phyloP scores from a whole-genome alignment of 345 rosid genomes.

The Populus euphratica region DNA sequence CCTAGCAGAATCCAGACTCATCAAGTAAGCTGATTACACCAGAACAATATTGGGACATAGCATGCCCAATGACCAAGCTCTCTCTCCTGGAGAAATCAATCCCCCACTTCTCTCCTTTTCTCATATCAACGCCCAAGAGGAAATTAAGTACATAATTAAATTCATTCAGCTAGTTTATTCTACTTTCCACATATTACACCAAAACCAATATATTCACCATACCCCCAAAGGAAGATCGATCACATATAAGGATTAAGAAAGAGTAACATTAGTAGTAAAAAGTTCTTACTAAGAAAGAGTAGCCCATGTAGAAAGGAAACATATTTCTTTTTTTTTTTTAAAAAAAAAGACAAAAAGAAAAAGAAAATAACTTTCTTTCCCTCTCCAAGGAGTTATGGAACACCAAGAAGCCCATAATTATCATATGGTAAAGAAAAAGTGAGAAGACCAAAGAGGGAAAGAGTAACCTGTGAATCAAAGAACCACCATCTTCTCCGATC shows the following conservation, averaged over 20 bases:
- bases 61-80: background rate
- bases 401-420: conserved; percentile 12
- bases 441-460: conserved; percentile 14
- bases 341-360: background rate
- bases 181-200: background rate
- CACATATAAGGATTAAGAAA: background rate
- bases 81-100: background rate
- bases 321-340: background rate
- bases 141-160: background rate
- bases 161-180: background rate
- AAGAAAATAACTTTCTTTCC: background rate
- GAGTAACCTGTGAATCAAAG: conserved; percentile 32
- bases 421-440: conserved; percentile 12
- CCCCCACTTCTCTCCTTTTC: background rate
- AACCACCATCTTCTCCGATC: conserved; percentile 15
- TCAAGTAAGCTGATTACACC: background rate
- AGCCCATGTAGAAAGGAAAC: background rate
- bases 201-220: background rate
- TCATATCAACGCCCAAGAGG: background rate
- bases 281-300: background rate
- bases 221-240: background rate
- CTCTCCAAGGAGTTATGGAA: background rate
- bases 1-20: background rate
- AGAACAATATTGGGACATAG: background rate
- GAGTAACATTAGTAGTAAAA: background rate